Conservation (phyloP, 768 basidiomycete species). For the Hygrocybe punicea region DNA sequence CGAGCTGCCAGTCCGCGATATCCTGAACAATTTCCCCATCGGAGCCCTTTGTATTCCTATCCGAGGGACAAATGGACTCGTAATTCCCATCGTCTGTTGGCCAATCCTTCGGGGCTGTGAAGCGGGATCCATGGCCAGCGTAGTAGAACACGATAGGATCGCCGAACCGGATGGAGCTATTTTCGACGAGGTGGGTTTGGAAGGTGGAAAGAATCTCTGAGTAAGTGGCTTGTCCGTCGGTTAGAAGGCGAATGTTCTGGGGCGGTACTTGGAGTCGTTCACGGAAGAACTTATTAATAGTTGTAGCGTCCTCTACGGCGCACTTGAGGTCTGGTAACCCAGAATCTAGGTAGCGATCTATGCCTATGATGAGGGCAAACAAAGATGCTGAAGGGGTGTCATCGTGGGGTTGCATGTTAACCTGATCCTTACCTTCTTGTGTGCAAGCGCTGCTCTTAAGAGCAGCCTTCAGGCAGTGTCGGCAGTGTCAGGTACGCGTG, state of each 20-base stretch:
- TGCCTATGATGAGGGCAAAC: constrained; percentile 5
- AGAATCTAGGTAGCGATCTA: background rate
- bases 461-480: too few relatives aligned
- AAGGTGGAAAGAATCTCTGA: constrained; percentile 2
- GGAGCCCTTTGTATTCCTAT: background rate
- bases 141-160: constrained; percentile 10
- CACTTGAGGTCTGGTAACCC: background rate
- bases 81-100: background rate
- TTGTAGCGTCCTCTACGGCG: background rate
- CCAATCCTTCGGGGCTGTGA: constrained; percentile 5
- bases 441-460: too few relatives aligned
- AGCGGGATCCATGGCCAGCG: constrained; percentile 9
- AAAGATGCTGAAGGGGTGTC: background rate
- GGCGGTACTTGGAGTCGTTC: background rate
- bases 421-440: too few relatives aligned
- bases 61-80: constrained; percentile 9
- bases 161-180: background rate
- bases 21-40: background rate
- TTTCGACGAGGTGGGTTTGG: constrained; percentile 6
- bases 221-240: constrained; percentile 5
- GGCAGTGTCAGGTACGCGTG: too few relatives aligned
- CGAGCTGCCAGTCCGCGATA: background rate
- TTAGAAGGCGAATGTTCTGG: constrained; percentile 1
- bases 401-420: too few relatives aligned
- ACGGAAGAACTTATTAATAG: background rate